Base-by-base conservation (phyloP, 345 rosid genomes). In the Theobroma cacao region DNA sequence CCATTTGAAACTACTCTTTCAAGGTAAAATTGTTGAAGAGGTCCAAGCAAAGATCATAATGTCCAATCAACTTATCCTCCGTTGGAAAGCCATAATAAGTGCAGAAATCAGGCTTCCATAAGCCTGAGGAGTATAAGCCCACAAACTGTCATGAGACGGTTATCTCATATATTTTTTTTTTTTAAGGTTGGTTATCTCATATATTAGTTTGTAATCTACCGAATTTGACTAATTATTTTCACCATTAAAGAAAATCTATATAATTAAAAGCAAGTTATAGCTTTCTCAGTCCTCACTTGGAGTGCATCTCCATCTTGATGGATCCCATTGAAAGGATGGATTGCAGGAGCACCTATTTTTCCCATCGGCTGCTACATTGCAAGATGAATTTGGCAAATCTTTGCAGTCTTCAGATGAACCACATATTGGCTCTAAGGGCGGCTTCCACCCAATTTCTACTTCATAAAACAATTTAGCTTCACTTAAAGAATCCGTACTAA, bases 391-490 rank as follows among this genome's bases (percentile, higher is more conserved):
- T 47, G 60, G 24, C 78, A 22, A 75, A 26, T 47, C 28, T 4
- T 33, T 31, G 61, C 78, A 75, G 68, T 75, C 71, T 62, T n/a
- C 18, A n/a, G 28, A 75, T 22, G 47, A 38, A 18, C 41, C 6
- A 22, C 78, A 75, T 7, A 15, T 75, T 2, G 68, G 78, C 33
- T 75, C 47, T 33, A 4, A 14, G 28, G 43, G 78, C 31, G 8
- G 12, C 0, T 31, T 41, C 58, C 58, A 75, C 41, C 28, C 28
- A 17, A 59, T 61, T 61, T 75, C 56, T 30, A 43, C 55, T n/a
- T 75, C 70, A 75, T 45, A 75, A 55, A 73, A 56, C 22, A 22
- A 0, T 31, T 61, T 18, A 28, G 28, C 53, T 17, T 55, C 64
- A 13, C 18, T 5, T 5, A 9, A n/a, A 6, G 64, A 60, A 60